Base-by-base conservation (phyloP, 2,329 filamentous ascomycete genomes). In the Coleophoma eucalyptorum region DNA sequence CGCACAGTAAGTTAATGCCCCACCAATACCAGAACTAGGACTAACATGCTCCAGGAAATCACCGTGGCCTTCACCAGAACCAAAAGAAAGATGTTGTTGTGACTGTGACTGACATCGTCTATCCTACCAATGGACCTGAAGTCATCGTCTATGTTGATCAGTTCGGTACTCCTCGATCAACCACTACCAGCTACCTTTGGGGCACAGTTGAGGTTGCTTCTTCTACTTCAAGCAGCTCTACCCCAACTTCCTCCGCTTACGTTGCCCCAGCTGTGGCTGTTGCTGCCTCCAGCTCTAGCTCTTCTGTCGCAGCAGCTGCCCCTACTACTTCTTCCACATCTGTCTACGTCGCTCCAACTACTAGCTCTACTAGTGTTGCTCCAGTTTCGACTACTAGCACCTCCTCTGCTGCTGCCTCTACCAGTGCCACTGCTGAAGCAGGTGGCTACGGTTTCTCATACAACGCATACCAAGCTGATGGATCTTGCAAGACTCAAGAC, bases 401-500 rank as follows among this genome's bases (percentile, higher is more conserved):
- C 20, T 18, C 33, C 3, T 37, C 50, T 13, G 37, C 47, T 35
- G 46, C 52, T 18, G 26, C 38, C 16, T 37, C 53, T 12, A 40
- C 50, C 11, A 37, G 49, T 16, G 46, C 51, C 20, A 31, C 51
- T 7, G 21, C 48, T 41, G 49, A 46, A 20, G 50, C 50, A 33
- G 51, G 51, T 50, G 58, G 61, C 19, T 69, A 73, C 55, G 81
- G 80, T 43, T 75, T 85, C 48, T 72, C 74, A 6, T 86, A 84
- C 66, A 76, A 78, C 31, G 79, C 81, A 13, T 85, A 83, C 67
- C 75, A 73, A 48, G 65, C 60, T 42, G 74, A 79, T 52, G 73
- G 79, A 31, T 69, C 69, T 50, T 95, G 90, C 78, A 94, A 93
- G 67, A 73, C 77, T 5, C 71, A 77, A 48, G 69, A 72, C 1